Base-by-base conservation (phyloP, 1,139 yeast genomes). In the Protomyces inundatus region DNA sequence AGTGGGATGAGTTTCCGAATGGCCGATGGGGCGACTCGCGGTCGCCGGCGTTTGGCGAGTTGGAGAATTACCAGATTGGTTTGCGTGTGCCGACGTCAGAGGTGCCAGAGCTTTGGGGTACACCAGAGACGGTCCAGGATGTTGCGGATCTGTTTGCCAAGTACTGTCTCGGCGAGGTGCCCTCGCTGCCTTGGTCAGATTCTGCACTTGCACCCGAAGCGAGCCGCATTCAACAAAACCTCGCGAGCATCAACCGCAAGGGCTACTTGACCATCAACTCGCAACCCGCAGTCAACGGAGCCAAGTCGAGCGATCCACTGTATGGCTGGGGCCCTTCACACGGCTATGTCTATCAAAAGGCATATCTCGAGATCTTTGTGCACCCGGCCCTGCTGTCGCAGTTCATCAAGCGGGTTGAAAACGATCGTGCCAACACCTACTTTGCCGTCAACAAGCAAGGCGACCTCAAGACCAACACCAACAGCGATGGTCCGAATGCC, bases 321-420 rank as follows among this genome's bases (percentile, higher is more conserved):
- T 85, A 83, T 70, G 98, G 98, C 6, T 93, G 98, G 98, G 98
- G 98, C 39, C 98, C 98, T 51, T 80, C 82, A 67, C 85, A 88
- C 73, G 98, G 98, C 4, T 87, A 85, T 72, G 96, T 91, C 62
- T 91, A 88, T 77, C 98, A 93, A 75, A 91, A 91, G 74, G 95
- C 93, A 71, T 91, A 90, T 73, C 77, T 91, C 68, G 98, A 91
- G 74, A 84, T 91, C 68, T 79, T 91, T 71, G 80, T 90, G 62
- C 90, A 91, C 66, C 84, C 84, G 55, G 73, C 76, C 34, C 75
- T 81, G 61, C 76, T 89, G 42, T 71, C 77, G 7, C 70, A 74
- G 51, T 70, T 80, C 55, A 72, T 81, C 42, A 73, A 76, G 40
- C 77, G 79, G 50, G 67, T 76, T 65, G 83, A 83, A 65, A 73